Base-by-base conservation (phyloP, 2,329 filamentous ascomycete species). In the Colletotrichum simmondsii region DNA sequence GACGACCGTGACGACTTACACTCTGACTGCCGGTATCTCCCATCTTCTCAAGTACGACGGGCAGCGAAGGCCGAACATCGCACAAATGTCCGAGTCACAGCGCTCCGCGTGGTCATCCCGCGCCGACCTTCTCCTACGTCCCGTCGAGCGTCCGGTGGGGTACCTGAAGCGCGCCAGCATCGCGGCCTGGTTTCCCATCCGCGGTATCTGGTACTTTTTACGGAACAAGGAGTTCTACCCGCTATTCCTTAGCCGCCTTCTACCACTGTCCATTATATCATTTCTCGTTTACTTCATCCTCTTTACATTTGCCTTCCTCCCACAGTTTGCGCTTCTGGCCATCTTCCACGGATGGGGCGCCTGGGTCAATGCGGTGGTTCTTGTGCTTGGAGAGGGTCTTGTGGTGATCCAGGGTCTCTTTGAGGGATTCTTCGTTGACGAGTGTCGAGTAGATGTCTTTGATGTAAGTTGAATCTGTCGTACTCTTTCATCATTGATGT, bases 321-420 rank as follows among this genome's bases (percentile, higher is more conserved):
- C 96, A 0, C 94, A 98, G 80, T 95, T 95, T 68, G 94, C 94
- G 1, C 94, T 99, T 78, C 89, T 99, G 26, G 92, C 93, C 19
- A 90, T 98, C 76, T 98, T 98, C 81, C 95, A 98, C 78, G 93
- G 93, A 26, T 89, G 91, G 72, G 92, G 92, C 35, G 97, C 97
- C n/a, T 97, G 95, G 94, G 84, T 98, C 70, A 98, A 95, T 77
- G 95, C 93, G 3, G 91, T 94, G 0, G 92, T 98, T 75, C 86
- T 98, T 59, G 94, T 98, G 0, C 87, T 99, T n/a, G 94, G 94
- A 57, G 92, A 95, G 77, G 93, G 92, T 0, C 85, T 94, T 75
- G 91, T 95, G 52, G 92, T 95, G 66, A 91, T 94, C 14, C 84
- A 86, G 75, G 88, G 85, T 5, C 83, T 95, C 1, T 95, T 95